phyloP scores from a whole-genome alignment of 2,329 filamentous ascomycete genomes.

The Verticillium isaacii region DNA sequence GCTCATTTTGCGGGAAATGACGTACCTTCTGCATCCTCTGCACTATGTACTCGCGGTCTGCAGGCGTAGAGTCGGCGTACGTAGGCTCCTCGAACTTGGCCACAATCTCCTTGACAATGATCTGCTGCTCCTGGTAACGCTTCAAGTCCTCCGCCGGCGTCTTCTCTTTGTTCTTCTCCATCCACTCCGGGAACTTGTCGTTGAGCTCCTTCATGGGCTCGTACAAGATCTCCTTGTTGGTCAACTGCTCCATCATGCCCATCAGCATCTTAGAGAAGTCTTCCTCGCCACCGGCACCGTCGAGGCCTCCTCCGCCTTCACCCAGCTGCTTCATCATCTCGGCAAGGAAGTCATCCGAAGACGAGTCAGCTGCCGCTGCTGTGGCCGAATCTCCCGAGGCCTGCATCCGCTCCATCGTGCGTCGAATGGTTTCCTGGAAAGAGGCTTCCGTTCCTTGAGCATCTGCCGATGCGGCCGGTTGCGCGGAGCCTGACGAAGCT shows the following conservation, averaged over 20 bases:
- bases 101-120: conserved; percentile 80
- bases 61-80: conserved; percentile 77
- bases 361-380: conserved; percentile 65
- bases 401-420: conserved; percentile 96
- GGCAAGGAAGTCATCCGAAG: conserved; percentile 75
- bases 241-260: conserved; percentile 98
- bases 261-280: conserved; percentile 93
- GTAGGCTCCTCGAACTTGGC: conserved; percentile 76
- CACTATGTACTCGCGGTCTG: conserved; percentile 87
- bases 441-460: conserved; percentile 51
- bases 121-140: conserved; percentile 77
- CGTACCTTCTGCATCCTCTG: conserved; percentile 95
- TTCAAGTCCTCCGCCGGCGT: conserved; percentile 68
- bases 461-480: conserved; percentile 20
- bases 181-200: conserved; percentile 87
- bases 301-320: conserved; percentile 54
- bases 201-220: conserved; percentile 98
- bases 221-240: conserved; percentile 96
- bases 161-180: conserved; percentile 67
- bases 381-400: conserved; percentile 81
- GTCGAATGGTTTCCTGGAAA: conserved; percentile 89
- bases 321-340: conserved; percentile 90
- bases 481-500: conserved; percentile 14
- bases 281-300: conserved; percentile 62
- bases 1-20: neutral